Evolutionary conservation across 805 yeast species (phyloP), one percentile per base, ranked within the genome.

Genomic region (Lipomyces mesembrius): DNA sequence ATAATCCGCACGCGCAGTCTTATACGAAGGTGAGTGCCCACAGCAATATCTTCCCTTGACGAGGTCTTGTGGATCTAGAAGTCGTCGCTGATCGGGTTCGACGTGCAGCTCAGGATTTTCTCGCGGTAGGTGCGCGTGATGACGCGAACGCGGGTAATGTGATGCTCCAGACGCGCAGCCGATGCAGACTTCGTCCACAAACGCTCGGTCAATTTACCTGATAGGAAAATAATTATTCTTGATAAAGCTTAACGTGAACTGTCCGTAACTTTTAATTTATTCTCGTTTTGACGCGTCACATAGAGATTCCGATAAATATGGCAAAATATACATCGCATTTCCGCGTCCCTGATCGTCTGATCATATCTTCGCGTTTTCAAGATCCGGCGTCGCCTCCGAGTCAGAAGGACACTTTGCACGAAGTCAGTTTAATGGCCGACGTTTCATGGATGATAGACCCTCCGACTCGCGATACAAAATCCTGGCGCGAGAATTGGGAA

Each of bases 401-500:
- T 43, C 9, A 17, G 22, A n/a, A 43, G 1, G 49, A 7, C 7
- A n/a, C 49, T 2, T 17, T n/a, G 20, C 49, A 43, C 12, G 49
- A 43, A 43, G n/a, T 43, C 22, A 5, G 49, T 43, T 43, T 43
- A 43, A n/a, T 43, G 49, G 22, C 25, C 49, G 49, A 43, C 22
- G 20, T 43, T 8, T 43, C 49, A 17, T 43, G 49, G 49, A 43
- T 52, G 55, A 52, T 35, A 27, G 34, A 52, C 34, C 55, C 20
- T 52, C 55, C 55, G 55, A 52, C 49, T 52, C n/a, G 17, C 34
- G 55, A 25, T 25, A 2, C 27, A 0, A 22, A n/a, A 25, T 25
- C 34, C 32, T 52, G 55, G 55, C 55, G 55, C 55, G 55, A 52
- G 12, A n/a, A 29, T 12, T 52, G 55, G 55, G 34, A 52, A 29